Evolutionary conservation across 2,329 filamentous ascomycete species (phyloP).

Genomic region (Microcyclospora pomicola): DNA sequence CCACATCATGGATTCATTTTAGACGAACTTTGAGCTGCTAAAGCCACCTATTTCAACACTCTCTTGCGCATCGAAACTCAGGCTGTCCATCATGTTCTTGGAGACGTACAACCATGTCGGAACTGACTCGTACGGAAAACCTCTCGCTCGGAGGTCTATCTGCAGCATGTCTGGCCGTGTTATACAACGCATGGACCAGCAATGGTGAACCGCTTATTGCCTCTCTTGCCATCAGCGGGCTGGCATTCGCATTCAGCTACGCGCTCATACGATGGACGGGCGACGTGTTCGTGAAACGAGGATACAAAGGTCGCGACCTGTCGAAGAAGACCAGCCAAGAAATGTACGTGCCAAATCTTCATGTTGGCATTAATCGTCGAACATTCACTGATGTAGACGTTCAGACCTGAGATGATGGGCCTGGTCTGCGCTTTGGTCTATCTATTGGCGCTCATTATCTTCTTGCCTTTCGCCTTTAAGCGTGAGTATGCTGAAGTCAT

Average conservation of each 20-base stretch:
- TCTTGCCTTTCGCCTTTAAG: conserved; percentile 95
- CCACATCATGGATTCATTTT: no score
- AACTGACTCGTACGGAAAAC: conserved; percentile 40
- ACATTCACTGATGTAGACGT: no score
- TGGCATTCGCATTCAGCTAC: conserved; percentile 72
- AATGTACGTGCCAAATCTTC: conserved; percentile 42
- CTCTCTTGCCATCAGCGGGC: conserved; percentile 69
- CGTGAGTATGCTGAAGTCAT: conserved; percentile 95
- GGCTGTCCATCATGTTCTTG: no score
- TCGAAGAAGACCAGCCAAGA: conserved; percentile 62
- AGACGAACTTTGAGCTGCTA: no score
- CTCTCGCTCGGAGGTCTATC: conserved; percentile 49
- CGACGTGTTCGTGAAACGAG: conserved; percentile 72
- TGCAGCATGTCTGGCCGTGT: conserved; percentile 55
- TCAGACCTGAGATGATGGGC: conserved; percentile 84
- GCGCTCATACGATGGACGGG: conserved; percentile 89
- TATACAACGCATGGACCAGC: conserved; percentile 67
- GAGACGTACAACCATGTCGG: conserved; percentile 10
- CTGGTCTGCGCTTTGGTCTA: conserved; percentile 88
- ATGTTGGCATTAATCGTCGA: background rate
- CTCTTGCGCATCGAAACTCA: no score
- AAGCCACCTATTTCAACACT: no score
- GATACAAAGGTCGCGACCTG: conserved; percentile 80
- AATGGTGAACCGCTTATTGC: conserved; percentile 83
- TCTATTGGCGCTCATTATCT: conserved; percentile 73